Conservation (phyloP, 306 rosid genomes). For the Rosa persica region DNA sequence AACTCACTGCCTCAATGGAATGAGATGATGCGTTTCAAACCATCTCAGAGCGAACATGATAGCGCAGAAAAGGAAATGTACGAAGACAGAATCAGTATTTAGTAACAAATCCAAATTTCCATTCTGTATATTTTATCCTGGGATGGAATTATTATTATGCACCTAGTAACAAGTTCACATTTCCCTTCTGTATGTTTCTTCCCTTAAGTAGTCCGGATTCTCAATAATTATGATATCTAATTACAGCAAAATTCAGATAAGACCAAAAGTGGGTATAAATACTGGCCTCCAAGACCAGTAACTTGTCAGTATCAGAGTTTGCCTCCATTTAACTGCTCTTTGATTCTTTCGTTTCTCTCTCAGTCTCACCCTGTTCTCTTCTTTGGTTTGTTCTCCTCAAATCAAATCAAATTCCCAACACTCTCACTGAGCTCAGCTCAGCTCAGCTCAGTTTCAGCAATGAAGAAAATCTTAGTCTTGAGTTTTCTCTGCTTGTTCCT, state of each 20-base stretch:
- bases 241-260: not conserved
- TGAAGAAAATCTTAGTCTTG: constrained; percentile 35
- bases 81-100: not conserved
- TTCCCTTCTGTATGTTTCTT: not conserved
- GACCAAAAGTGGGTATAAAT: constrained; percentile 1
- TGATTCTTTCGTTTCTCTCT: not conserved
- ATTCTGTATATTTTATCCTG: not conserved
- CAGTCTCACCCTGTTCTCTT: not conserved
- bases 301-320: not conserved
- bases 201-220: not conserved
- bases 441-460: constrained; percentile 17
- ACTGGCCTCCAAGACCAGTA: not conserved
- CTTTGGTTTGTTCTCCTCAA: not conserved
- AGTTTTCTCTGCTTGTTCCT: constrained; percentile 37
- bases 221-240: not conserved
- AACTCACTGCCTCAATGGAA: not conserved
- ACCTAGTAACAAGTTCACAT: not conserved
- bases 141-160: not conserved
- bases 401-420: not conserved
- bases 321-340: not conserved
- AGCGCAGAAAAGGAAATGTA: not conserved
- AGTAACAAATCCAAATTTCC: not conserved
- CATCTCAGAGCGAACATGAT: not conserved
- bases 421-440: not conserved
- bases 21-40: not conserved